phyloP scores from a whole-genome alignment of 345 rosid species.

The Populus tremula region DNA sequence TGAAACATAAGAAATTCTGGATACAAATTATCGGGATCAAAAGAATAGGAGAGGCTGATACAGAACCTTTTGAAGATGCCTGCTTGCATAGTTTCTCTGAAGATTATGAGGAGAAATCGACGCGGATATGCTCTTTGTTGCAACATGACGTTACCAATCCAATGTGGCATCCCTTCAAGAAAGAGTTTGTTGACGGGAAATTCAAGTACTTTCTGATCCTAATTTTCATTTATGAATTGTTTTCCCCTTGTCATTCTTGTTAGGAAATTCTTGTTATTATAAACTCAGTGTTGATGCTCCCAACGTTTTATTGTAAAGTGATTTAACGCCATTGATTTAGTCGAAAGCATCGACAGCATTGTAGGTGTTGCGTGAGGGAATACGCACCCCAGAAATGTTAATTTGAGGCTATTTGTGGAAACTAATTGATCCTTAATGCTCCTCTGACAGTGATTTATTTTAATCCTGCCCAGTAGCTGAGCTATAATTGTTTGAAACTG shows the following conservation, averaged over 20 bases:
- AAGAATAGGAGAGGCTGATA: conserved; percentile 23
- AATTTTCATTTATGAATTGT: not conserved
- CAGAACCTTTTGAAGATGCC: not conserved
- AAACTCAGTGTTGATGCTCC: no score
- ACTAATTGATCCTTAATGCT: no score
- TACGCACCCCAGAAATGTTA: no score
- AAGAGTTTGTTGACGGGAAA: not conserved
- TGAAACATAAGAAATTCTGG: not conserved
- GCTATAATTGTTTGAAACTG: not conserved
- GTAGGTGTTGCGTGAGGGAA: no score
- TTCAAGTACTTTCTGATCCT: not conserved
- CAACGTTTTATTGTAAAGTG: no score
- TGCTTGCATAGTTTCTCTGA: not conserved
- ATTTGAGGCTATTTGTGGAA: no score
- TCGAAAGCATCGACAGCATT: no score
- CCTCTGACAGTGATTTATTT: no score
- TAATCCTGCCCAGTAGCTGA: no score
- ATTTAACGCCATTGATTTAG: no score
- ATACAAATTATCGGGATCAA: conserved; percentile 6
- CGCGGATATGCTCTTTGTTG: conserved; percentile 16
- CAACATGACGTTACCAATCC: not conserved
- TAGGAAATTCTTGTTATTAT: no score
- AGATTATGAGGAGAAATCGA: conserved; percentile 1
- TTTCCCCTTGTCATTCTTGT: not conserved
- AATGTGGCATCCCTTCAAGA: conserved; percentile 15